A percentile compares a stretch with the other conserved stretches of the same genome.
phyloP scores from a whole-genome alignment of 2,329 filamentous ascomycete genomes.

The Colletotrichum nymphaeae region DNA sequence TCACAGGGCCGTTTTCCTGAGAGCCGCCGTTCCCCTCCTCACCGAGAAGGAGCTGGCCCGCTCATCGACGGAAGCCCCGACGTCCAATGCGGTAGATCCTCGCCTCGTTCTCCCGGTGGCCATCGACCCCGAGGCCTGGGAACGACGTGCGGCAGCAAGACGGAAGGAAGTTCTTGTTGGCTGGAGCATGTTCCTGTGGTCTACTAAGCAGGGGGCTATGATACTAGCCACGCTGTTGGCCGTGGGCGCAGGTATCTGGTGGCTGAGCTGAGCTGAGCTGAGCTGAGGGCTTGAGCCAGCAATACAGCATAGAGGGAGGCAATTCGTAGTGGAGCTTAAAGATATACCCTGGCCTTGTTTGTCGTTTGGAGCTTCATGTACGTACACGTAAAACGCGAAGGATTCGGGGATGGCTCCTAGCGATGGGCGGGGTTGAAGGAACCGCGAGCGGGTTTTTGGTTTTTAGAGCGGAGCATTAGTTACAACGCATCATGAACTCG shows the following conservation, averaged over 20 bases:
- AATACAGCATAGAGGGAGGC: background rate
- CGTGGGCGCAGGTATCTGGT: slow-evolving; percentile 58
- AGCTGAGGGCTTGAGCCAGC: background rate
- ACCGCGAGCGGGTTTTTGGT: background rate
- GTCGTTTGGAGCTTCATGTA: background rate
- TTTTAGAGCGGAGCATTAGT: slow-evolving; percentile 11
- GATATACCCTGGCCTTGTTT: background rate
- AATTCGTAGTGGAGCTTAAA: background rate
- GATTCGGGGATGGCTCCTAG: background rate
- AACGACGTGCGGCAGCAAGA: slow-evolving; percentile 58
- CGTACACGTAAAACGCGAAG: background rate
- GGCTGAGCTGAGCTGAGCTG: slow-evolving; percentile 45
- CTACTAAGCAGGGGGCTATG: slow-evolving; percentile 62
- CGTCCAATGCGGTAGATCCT: slow-evolving; percentile 49
- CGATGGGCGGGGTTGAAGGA: background rate
- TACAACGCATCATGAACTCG: background rate
- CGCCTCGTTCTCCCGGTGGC: slow-evolving; percentile 60
- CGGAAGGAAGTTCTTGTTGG: slow-evolving; percentile 61
- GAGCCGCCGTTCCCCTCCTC: slow-evolving; percentile 73
- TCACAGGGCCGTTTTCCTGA: slow-evolving; percentile 85
- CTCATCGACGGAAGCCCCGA: slow-evolving; percentile 35
- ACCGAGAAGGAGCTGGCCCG: slow-evolving; percentile 52
- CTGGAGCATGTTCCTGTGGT: slow-evolving; percentile 66
- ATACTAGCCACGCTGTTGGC: slow-evolving; percentile 56
- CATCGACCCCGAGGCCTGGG: slow-evolving; percentile 67